Percentiles rank a stretch among this genome's conserved stretches.
These are phyloP conservation scores for Mycosphaerella sp. DNA, from an alignment of 2,329 filamentous ascomycete genomes.

Conservation along the genomic window DNA sequence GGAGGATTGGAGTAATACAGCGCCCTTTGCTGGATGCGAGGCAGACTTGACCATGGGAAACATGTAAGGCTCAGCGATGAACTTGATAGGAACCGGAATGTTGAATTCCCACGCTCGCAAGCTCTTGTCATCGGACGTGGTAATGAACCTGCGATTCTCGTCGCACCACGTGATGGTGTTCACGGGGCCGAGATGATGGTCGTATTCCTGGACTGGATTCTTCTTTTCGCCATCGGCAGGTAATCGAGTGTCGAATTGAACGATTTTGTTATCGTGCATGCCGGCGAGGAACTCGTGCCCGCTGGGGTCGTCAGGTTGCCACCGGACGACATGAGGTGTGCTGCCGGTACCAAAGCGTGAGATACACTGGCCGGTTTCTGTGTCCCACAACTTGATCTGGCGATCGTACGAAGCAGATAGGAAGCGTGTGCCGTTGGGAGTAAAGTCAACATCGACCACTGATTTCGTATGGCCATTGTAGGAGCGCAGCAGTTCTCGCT, in stretches of 20 bases:
- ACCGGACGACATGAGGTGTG: slow-evolving; percentile 88
- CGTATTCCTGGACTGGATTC: slow-evolving; percentile 89
- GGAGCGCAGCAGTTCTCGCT: slow-evolving; percentile 80
- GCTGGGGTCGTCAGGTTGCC: slow-evolving; percentile 73
- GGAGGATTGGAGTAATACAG: slow-evolving; percentile 84
- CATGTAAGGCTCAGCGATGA: slow-evolving; percentile 97
- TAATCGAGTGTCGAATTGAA: slow-evolving; percentile 82
- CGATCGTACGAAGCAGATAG: slow-evolving; percentile 88
- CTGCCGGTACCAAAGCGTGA: slow-evolving; percentile 88
- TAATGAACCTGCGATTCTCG: slow-evolving; percentile 90
- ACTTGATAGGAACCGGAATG: slow-evolving; percentile 97
- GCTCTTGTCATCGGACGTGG: slow-evolving; percentile 94
- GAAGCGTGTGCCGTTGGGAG: slow-evolving; percentile 73
- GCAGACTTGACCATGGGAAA: slow-evolving; percentile 86
- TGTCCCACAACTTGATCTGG: slow-evolving; percentile 96
- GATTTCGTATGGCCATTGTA: slow-evolving; percentile 87
- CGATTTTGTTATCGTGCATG: slow-evolving; percentile 98
- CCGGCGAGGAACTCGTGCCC: slow-evolving; percentile 89
- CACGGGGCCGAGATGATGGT: slow-evolving; percentile 94
- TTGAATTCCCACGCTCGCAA: slow-evolving; percentile 97
- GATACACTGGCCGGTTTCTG: slow-evolving; percentile 83
- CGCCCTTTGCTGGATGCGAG: slow-evolving; percentile 82
- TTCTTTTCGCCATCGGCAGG: slow-evolving; percentile 45
- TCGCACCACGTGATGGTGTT: slow-evolving; percentile 98
- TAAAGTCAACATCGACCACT: slow-evolving; percentile 85